Conservation (phyloP, 495 filamentous ascomycete genomes). For the Hypoxylon fuscum region DNA sequence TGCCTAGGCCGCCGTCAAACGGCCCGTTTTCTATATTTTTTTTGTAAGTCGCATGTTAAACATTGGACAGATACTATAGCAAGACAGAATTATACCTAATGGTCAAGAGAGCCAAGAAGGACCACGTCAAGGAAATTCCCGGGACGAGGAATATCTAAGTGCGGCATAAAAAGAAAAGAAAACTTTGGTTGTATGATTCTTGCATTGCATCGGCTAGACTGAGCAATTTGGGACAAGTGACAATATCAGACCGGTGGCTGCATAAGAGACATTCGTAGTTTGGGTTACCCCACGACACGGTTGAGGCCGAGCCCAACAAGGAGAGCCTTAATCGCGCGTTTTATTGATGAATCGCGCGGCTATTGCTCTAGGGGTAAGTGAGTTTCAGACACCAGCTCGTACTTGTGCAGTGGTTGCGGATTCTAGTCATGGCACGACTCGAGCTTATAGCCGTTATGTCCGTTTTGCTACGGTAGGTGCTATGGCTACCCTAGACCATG, state of each 20-base stretch:
- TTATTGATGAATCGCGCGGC: no score
- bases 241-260: constrained; percentile 8
- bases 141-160: constrained; percentile 3
- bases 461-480: background rate
- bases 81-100: background rate
- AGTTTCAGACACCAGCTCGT: background rate
- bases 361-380: background rate
- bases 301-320: background rate
- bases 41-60: background rate
- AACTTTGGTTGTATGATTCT: background rate
- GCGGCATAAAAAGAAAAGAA: constrained; percentile 11
- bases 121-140: background rate
- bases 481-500: background rate
- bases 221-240: constrained; percentile 13
- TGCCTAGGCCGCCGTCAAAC: constrained; percentile 17
- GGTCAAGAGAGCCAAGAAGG: background rate
- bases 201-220: constrained; percentile 4
- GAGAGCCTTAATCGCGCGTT: background rate
- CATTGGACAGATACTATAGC: background rate
- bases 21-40: constrained; percentile 30
- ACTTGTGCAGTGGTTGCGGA: background rate
- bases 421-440: background rate
- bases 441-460: background rate
- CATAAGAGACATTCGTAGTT: constrained; percentile 17
- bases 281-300: constrained; percentile 8